These are phyloP conservation scores for Sordariomycetes sp. DNA, from an alignment of 2,329 filamentous ascomycete genomes.

Conservation along the genomic window DNA sequence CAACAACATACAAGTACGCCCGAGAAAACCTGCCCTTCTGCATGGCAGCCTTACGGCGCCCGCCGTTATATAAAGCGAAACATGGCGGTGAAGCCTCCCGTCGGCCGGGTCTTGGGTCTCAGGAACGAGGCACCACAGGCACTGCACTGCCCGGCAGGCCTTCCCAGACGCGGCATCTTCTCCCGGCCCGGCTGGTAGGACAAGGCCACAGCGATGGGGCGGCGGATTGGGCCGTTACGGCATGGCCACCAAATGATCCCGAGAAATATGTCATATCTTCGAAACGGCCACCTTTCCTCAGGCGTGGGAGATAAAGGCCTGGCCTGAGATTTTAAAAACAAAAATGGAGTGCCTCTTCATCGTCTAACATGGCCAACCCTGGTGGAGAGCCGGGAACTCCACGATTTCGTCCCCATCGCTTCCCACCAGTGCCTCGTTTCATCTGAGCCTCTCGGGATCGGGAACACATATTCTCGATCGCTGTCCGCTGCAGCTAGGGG, in stretches of 20 bases:
- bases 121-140: too few relatives aligned
- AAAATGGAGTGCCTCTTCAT: too few relatives aligned
- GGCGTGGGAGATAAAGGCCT: not conserved
- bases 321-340: too few relatives aligned
- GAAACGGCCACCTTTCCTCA: not conserved
- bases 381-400: too few relatives aligned
- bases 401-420: too few relatives aligned
- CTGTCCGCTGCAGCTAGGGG: not conserved
- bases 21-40: not conserved
- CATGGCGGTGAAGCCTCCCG: not conserved
- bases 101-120: not conserved
- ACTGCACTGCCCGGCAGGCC: not conserved
- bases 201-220: too few relatives aligned
- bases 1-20: not conserved
- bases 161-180: too few relatives aligned
- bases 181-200: too few relatives aligned
- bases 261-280: not conserved
- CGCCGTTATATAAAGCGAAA: not conserved
- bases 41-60: not conserved
- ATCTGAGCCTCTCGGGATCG: too few relatives aligned
- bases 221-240: not conserved
- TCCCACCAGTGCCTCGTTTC: too few relatives aligned
- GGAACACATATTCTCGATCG: too few relatives aligned
- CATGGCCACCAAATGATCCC: not conserved
- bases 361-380: too few relatives aligned